These are phyloP conservation scores for Podaxis rugospora DNA, from an alignment of 768 basidiomycete genomes.

Conservation along the genomic window DNA sequence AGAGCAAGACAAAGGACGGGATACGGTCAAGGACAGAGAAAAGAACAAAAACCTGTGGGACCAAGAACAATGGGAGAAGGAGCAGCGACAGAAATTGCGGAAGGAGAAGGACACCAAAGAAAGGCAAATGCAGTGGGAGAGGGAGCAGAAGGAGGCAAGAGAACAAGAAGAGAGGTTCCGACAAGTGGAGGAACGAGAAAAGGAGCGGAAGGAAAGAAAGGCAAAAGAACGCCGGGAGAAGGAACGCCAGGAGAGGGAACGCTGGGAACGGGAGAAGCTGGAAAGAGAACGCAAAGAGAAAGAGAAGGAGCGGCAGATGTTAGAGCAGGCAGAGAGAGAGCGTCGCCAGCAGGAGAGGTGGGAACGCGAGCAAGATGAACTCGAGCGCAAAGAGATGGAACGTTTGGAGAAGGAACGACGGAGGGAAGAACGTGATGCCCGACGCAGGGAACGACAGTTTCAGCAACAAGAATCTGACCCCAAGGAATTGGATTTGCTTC, in stretches of 20 bases:
- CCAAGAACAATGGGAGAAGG: conserved; percentile 9
- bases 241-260: conserved; percentile 16
- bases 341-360: conserved; percentile 9
- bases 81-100: conserved; percentile 4
- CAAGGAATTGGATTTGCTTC: conserved; percentile 6
- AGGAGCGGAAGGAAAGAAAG: conserved; percentile 14
- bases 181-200: conserved; percentile 14
- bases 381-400: conserved; percentile 13
- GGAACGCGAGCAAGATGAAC: conserved; percentile 13
- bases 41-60: conserved; percentile 13
- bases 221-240: conserved; percentile 15
- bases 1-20: background rate
- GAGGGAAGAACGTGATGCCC: conserved; percentile 12
- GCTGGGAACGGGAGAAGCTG: conserved; percentile 16
- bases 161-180: conserved; percentile 14
- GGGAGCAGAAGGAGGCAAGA: conserved; percentile 5
- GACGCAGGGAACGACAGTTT: conserved; percentile 12
- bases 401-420: conserved; percentile 13
- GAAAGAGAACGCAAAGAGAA: conserved; percentile 12
- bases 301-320: conserved; percentile 16
- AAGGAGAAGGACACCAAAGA: conserved; percentile 11
- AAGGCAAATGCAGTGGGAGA: conserved; percentile 4
- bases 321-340: conserved; percentile 15
- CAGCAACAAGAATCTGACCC: conserved; percentile 6
- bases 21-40: conserved; percentile 5